Evolutionary conservation across 2,329 filamentous ascomycete genomes (phyloP), one percentile per base, ranked within the genome.

Genomic region (Dothideomycetes sp.): DNA sequence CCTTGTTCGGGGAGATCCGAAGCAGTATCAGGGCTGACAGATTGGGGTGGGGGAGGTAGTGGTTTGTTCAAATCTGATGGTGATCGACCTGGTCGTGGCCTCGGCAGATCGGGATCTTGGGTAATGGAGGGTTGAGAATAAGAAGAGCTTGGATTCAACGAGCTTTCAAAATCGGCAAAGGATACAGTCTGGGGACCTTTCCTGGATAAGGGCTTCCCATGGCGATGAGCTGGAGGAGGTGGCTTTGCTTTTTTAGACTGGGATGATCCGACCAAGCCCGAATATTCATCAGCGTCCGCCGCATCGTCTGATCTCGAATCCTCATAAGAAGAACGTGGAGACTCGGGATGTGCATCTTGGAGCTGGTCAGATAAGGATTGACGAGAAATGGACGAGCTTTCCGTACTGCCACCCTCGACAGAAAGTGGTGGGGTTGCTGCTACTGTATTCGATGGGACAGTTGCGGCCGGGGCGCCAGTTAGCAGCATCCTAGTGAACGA

Each of bases 401-500:
- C 72, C 22, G 71, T 72, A 40, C 61, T 66, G 52, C 66, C 74
- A 36, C 64, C 65, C 36, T 62, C 66, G 29, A 54, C 50, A 17
- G 38, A 22, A 5, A 19, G 11, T 4, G 19, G 68, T 30, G 36
- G 33, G n/a, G 31, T 37, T 19, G 39, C 22, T 24, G 42, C 34
- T 3, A 14, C 37, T 22, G 19, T 27, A 4, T 40, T 24, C 18
- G 41, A 17, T 8, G 48, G 43, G 10, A 50, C 44, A 12, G 50
- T 46, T 19, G 55, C 49, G 11, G 45, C 39, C 31, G 73, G 57
- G 51, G 76, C 73, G 11, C 83, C 84, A 0, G 81, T 88, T 62
- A 89, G 65, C 32, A 89, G 67, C 43, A 91, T 63, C 43, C 80
- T 71, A 53, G 77, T 78, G 59, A 89, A 89, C 1, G 82, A 78